These are phyloP conservation scores for Termitomyces sp. DNA, from an alignment of 768 basidiomycete species.

Conservation along the genomic window DNA sequence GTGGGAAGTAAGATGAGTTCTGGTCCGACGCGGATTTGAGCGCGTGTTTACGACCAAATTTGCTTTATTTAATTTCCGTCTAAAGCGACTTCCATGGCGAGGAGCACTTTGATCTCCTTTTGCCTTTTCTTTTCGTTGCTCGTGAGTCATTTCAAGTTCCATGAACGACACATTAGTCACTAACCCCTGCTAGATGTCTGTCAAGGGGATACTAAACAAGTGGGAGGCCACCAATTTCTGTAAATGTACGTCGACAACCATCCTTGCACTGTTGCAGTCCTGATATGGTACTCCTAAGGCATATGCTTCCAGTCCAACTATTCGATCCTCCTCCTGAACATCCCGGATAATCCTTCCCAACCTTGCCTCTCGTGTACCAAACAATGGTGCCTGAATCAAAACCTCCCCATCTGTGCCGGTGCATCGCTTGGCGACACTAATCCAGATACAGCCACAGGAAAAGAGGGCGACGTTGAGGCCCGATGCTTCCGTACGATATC, in stretches of 20 bases:
- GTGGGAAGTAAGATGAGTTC: conserved; percentile 2
- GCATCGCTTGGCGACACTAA: conserved; percentile 82
- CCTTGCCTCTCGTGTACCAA: conserved; percentile 93
- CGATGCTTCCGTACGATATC: conserved; percentile 83
- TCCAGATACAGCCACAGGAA: conserved; percentile 90
- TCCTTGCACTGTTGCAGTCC: neutral
- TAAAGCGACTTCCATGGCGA: conserved; percentile 7
- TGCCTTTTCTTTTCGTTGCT: conserved; percentile 15
- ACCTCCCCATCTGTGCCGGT: conserved; percentile 75
- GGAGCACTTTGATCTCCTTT: conserved; percentile 1
- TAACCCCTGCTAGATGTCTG: conserved; percentile 19
- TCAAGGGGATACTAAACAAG: conserved; percentile 47
- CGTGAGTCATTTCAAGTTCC: conserved; percentile 14
- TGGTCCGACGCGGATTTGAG: conserved; percentile 10
- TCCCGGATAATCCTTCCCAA: conserved; percentile 80
- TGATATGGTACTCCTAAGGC: conserved; percentile 38
- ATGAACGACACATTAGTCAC: neutral
- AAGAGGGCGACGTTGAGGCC: conserved; percentile 93
- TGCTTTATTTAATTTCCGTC: neutral
- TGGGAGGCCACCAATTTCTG: conserved; percentile 92
- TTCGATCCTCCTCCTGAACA: conserved; percentile 74
- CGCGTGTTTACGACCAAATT: conserved; percentile 2
- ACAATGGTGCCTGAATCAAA: conserved; percentile 93
- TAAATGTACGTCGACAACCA: conserved; percentile 53
- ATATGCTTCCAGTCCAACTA: conserved; percentile 89